These are phyloP conservation scores for Globisporangium canariense DNA, from an alignment of 352 stramenopile species.

Conservation along the genomic window DNA sequence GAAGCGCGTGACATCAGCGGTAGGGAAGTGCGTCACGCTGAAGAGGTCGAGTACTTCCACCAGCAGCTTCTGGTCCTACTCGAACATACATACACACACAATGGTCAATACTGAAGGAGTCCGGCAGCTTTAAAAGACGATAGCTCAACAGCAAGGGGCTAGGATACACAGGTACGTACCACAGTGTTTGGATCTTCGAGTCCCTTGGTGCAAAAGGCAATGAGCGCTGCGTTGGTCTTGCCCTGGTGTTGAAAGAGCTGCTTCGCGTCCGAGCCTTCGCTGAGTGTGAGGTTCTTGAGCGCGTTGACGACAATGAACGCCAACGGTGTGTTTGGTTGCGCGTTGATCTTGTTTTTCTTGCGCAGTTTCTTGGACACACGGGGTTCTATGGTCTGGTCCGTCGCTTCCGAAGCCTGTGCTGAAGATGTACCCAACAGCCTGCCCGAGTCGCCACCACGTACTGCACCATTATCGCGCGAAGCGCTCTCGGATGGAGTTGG, in stretches of 20 bases:
- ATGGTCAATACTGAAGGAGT: not conserved
- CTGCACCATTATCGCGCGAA: not conserved
- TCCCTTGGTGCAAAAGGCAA: conserved; percentile 10
- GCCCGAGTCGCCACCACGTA: not conserved
- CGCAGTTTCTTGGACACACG: conserved; percentile 5
- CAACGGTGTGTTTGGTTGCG: conserved; percentile 49
- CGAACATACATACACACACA: not conserved
- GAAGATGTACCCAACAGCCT: not conserved
- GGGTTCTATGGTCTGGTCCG: not conserved
- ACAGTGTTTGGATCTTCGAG: not conserved
- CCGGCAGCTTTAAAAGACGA: too few species aligned
- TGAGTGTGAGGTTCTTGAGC: conserved; percentile 34
- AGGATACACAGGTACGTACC: not conserved
- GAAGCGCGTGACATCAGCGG: conserved; percentile 16
- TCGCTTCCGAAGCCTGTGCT: not conserved
- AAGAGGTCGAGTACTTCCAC: conserved; percentile 63
- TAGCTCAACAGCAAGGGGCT: too few species aligned
- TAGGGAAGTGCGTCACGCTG: conserved; percentile 23
- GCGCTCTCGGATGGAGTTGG: not conserved
- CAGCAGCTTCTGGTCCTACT: conserved; percentile 51
- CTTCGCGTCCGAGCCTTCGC: not conserved
- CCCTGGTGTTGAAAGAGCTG: not conserved
- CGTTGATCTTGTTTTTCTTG: conserved; percentile 27
- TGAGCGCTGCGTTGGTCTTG: not conserved
- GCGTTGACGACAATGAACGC: conserved; percentile 58